Evolutionary conservation across 495 filamentous ascomycete genomes (phyloP).

Genomic region (Hypoxylon fragiforme): DNA sequence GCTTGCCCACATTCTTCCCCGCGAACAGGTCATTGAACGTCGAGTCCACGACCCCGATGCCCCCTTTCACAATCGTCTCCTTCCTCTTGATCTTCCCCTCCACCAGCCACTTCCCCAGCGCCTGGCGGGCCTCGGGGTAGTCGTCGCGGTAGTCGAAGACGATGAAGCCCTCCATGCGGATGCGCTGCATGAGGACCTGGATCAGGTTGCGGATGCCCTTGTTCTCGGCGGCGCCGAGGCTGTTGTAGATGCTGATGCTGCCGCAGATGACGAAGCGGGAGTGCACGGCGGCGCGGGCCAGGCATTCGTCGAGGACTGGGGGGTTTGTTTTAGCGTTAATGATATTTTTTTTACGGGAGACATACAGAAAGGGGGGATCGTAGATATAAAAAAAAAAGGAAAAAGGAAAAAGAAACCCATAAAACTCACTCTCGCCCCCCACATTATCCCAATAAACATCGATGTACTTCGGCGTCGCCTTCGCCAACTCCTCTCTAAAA

Average conservation of each 20-base stretch:
- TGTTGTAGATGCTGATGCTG: conserved; percentile 50
- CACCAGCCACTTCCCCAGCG: conserved; percentile 54
- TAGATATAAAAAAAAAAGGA: too few relatives aligned
- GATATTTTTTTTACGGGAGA: too few relatives aligned
- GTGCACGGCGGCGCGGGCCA: conserved; percentile 55
- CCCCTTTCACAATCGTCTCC: conserved; percentile 60
- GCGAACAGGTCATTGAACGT: conserved; percentile 56
- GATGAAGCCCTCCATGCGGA: conserved; percentile 65
- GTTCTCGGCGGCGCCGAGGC: conserved; percentile 26
- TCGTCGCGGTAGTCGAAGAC: conserved; percentile 55
- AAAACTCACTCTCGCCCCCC: conserved; percentile 37
- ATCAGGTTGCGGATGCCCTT: conserved; percentile 38
- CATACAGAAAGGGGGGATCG: too few relatives aligned
- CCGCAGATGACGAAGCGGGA: conserved; percentile 68
- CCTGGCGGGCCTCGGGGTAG: conserved; percentile 43
- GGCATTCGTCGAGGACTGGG: conserved; percentile 62
- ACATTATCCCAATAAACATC: conserved; percentile 73
- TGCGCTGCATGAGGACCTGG: conserved; percentile 44
- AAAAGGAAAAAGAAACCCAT: background rate
- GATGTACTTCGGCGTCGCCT: conserved; percentile 62
- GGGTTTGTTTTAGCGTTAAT: background rate
- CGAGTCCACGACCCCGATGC: conserved; percentile 53
- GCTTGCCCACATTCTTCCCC: conserved; percentile 59
- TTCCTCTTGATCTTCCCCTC: conserved; percentile 60
- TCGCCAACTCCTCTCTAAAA: conserved; percentile 60